These are phyloP conservation scores for Populus alba DNA, from an alignment of 345 rosid species.

Conservation along the genomic window DNA sequence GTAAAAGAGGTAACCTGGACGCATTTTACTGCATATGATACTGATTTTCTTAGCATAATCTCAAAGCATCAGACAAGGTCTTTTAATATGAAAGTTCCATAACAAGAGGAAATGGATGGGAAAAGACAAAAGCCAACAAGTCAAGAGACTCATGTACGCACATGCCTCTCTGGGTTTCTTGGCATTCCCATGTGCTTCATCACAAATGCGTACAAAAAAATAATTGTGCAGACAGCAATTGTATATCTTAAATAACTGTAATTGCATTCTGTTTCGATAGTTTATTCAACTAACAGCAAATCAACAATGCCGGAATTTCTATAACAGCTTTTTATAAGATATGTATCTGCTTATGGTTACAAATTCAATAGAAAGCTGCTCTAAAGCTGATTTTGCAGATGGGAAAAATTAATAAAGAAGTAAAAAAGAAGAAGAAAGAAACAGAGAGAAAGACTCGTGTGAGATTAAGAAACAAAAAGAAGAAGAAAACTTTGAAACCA, in stretches of 20 bases:
- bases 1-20: background rate
- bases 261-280: slow-evolving; percentile 6
- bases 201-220: slow-evolving; percentile 33
- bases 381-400: slow-evolving; percentile 23
- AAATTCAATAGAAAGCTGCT: slow-evolving; percentile 34
- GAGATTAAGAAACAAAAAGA: slow-evolving; percentile 10
- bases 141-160: slow-evolving; percentile 26
- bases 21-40: background rate
- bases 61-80: background rate
- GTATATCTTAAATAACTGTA: slow-evolving; percentile 9
- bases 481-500: slow-evolving; percentile 16
- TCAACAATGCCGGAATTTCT: slow-evolving; percentile 20
- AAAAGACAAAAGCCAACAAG: slow-evolving; percentile 28
- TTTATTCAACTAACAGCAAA: slow-evolving; percentile 7
- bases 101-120: slow-evolving; percentile 4
- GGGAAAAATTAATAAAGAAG: background rate
- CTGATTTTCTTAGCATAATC: background rate
- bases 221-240: background rate
- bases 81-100: background rate
- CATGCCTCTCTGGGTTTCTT: slow-evolving; percentile 31
- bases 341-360: slow-evolving; percentile 27
- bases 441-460: slow-evolving; percentile 6
- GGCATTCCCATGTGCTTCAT: slow-evolving; percentile 43
- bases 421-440: background rate
- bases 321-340: slow-evolving; percentile 27